phyloP scores from a whole-genome alignment of 2,329 filamentous ascomycete species.

The Fusarium newnesense region DNA sequence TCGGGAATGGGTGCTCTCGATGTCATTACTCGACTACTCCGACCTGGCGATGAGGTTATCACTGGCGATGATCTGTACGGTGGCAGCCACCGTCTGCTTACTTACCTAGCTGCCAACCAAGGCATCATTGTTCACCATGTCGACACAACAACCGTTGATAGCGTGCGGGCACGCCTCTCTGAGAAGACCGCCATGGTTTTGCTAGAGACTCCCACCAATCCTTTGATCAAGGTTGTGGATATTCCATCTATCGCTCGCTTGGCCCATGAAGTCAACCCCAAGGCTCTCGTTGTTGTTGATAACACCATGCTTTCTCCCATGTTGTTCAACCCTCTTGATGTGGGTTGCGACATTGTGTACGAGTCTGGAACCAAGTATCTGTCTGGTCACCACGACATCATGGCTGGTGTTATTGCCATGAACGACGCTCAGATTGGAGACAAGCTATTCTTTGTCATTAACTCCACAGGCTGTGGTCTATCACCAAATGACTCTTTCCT shows the following conservation, averaged over 20 bases:
- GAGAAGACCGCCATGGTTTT: constrained; percentile 94
- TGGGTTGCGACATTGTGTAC: constrained; percentile 96
- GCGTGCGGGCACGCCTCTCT: constrained; percentile 74
- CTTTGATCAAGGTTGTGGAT: constrained; percentile 97
- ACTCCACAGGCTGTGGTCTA: constrained; percentile 92
- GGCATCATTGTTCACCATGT: constrained; percentile 96
- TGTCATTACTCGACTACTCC: constrained; percentile 90
- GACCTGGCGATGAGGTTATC: constrained; percentile 95
- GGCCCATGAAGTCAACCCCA: constrained; percentile 80
- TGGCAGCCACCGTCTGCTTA: constrained; percentile 91
- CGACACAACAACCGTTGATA: constrained; percentile 84
- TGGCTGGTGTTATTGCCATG: constrained; percentile 95
- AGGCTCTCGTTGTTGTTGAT: constrained; percentile 89
- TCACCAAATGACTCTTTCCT: constrained; percentile 97
- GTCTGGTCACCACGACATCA: constrained; percentile 97
- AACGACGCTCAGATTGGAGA: constrained; percentile 86
- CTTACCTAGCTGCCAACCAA: constrained; percentile 88
- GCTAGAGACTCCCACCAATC: constrained; percentile 96
- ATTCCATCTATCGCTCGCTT: constrained; percentile 81
- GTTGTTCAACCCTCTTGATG: constrained; percentile 90
- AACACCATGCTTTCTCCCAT: constrained; percentile 99
- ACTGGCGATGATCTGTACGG: constrained; percentile 98
- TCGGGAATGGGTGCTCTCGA: constrained; percentile 98
- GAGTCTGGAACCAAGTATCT: constrained; percentile 98
- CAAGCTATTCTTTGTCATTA: constrained; percentile 96